These are phyloP conservation scores for Gossypium ekmanianum DNA, from an alignment of 345 rosid genomes.

Conservation along the genomic window DNA sequence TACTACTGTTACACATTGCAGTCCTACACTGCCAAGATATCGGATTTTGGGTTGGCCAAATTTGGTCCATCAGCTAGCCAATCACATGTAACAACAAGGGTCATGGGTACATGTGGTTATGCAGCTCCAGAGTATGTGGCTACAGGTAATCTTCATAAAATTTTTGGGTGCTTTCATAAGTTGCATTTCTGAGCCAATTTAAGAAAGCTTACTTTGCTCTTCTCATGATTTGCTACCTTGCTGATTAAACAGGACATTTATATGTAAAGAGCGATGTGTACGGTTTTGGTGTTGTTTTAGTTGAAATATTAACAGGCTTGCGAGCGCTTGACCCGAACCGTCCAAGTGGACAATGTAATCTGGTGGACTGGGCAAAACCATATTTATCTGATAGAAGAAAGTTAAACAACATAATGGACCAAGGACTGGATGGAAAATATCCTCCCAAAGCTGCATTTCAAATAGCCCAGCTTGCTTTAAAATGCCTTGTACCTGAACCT, in stretches of 20 bases:
- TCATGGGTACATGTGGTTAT: conserved; percentile 91
- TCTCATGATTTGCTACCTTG: conserved; percentile 1
- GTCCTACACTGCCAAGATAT: conserved; percentile 84
- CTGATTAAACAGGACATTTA: conserved; percentile 68
- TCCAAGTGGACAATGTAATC: conserved; percentile 59
- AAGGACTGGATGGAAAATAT: conserved; percentile 68
- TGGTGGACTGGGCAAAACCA: conserved; percentile 86
- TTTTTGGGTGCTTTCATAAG: conserved; percentile 1
- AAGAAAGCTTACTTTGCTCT: background rate
- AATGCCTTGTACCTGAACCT: conserved; percentile 68
- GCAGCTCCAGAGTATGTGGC: conserved; percentile 98
- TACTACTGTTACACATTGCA: conserved; percentile 27
- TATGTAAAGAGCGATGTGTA: conserved; percentile 94
- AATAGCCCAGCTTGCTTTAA: conserved; percentile 68
- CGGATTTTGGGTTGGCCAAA: conserved; percentile 95
- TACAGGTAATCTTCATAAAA: conserved; percentile 50
- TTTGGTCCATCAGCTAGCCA: conserved; percentile 93
- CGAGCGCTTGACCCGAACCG: conserved; percentile 74
- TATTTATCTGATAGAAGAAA: conserved; percentile 62
- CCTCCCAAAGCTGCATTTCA: conserved; percentile 63
- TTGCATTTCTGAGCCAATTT: background rate
- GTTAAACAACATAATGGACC: conserved; percentile 64
- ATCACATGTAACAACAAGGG: conserved; percentile 90
- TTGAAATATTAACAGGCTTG: conserved; percentile 77
- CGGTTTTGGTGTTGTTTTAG: conserved; percentile 88